These are phyloP conservation scores for Bruguiera gymnorhiza DNA, from an alignment of 345 rosid genomes.

Conservation along the genomic window DNA sequence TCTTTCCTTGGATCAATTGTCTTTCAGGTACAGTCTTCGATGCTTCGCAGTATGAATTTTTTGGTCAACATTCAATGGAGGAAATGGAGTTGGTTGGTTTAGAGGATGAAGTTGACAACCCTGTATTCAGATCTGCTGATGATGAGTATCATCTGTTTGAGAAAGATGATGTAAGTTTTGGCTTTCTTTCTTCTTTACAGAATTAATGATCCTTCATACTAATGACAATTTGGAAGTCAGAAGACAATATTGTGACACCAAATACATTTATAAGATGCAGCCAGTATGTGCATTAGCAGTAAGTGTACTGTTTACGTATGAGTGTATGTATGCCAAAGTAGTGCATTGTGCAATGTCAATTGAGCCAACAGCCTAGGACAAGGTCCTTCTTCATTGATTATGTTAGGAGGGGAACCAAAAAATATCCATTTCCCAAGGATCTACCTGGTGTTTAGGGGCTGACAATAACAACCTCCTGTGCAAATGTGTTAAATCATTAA, in stretches of 20 bases:
- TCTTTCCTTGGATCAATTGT: not conserved
- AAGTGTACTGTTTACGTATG: too few species aligned
- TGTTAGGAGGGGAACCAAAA: not conserved
- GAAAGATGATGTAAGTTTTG: conserved; percentile 52
- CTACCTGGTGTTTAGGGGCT: not conserved
- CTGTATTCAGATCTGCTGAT: conserved; percentile 52
- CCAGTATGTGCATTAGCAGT: too few species aligned
- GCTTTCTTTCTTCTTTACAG: not conserved
- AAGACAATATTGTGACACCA: too few species aligned
- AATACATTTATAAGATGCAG: too few species aligned
- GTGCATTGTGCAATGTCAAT: too few species aligned
- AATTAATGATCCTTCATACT: not conserved
- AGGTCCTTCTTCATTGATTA: too few species aligned
- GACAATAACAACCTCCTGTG: not conserved
- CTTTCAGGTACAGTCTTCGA: conserved; percentile 43
- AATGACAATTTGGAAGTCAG: not conserved
- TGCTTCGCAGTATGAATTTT: conserved; percentile 74
- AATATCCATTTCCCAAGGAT: not conserved
- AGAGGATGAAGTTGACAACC: conserved; percentile 43
- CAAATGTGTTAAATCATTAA: not conserved
- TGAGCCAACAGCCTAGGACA: too few species aligned
- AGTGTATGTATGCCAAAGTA: too few species aligned
- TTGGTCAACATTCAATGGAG: conserved; percentile 54
- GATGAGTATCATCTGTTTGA: conserved; percentile 87
- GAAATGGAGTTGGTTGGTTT: conserved; percentile 69